Conservation (phyloP, 1,284 basidiomycete genomes). For the Acaromyces ingoldii region DNA sequence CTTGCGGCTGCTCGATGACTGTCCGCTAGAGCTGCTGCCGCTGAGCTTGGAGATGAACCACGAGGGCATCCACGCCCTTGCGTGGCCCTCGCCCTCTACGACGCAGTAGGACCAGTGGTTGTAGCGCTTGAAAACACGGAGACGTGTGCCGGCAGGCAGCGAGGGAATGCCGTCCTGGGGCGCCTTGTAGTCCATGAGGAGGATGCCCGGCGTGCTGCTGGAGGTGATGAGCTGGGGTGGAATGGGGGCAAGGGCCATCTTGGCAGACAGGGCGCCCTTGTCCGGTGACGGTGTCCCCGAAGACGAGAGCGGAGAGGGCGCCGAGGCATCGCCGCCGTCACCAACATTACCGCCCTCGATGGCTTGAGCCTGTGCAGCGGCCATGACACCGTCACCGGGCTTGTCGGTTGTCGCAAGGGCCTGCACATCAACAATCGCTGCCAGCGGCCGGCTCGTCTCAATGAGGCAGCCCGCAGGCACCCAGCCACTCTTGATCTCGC, state of each 20-base stretch:
- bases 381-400: too few species aligned
- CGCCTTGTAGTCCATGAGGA: conserved; percentile 77
- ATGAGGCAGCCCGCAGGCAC: conserved; percentile 72
- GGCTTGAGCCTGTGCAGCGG: too few species aligned
- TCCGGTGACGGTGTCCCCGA: too few species aligned
- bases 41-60: conserved; percentile 34
- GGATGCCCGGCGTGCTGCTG: conserved; percentile 86
- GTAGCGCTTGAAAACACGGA: conserved; percentile 90
- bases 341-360: too few species aligned
- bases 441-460: conserved; percentile 62
- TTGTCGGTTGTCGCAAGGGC: too few species aligned
- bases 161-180: conserved; percentile 76
- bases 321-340: too few species aligned
- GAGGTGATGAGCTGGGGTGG: conserved; percentile 80
- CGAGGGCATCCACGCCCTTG: conserved; percentile 47
- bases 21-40: too few species aligned
- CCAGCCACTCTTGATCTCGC: conserved; percentile 44
- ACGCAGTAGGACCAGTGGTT: conserved; percentile 84
- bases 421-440: conserved; percentile 44
- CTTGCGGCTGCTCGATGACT: background rate
- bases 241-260: conserved; percentile 60
- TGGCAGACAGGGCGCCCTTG: too few species aligned
- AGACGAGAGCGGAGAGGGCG: too few species aligned
- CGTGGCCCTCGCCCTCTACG: conserved; percentile 35
- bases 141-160: conserved; percentile 73